Base-by-base conservation (phyloP, 2,329 filamentous ascomycete species). In the Colletotrichum limetticola region DNA sequence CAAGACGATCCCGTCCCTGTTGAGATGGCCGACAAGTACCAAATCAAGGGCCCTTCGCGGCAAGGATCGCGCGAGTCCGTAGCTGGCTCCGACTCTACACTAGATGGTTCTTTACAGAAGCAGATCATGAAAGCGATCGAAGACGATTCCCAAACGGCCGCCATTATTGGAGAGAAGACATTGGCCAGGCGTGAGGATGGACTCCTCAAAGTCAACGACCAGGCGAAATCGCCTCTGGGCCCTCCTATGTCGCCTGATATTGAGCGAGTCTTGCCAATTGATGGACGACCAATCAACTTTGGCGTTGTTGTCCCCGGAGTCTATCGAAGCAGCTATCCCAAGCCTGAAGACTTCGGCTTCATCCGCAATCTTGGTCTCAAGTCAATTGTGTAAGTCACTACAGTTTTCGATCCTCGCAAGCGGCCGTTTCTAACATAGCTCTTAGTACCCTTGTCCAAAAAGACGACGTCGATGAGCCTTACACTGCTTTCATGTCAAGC, bases 261-360 rank as follows among this genome's bases (percentile, higher is more conserved):
- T 19, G 66, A 70, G 53, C 57, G 71, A 70, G 37, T 74, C 30
- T 22, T 74, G 24, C 71, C 73, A 24, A 68, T 68, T 32, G 71
- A 75, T 49, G 80, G 81, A 14, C 77, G 82, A 6, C 93, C 94
- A 1, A 78, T 84, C 75, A 98, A 98, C 79, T 98, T 96, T 82
- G 94, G 93, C 22, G 84, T 91, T 32, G 92, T 98, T 24, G 84
- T 92, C 24, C 89, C 91, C 7, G 92, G 92, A 9, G 87, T 98
- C 32, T 98, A 94, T 80, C 90, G 95, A 65, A 96, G 94, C 82
- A 93, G 92, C 76, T 98, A 95, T 79, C 95, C 95, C 3, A 85
- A 91, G 74, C 82, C 87, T 5, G 88, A 91, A 69, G 92, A 97
- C 78, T 93, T 93, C 75, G 85, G 86, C 4, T 96, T 93, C 78